A percentile compares a stretch with the other conserved stretches of the same genome.
Conservation (phyloP, 805 yeast species). For the Kazachstania psychrophila region DNA sequence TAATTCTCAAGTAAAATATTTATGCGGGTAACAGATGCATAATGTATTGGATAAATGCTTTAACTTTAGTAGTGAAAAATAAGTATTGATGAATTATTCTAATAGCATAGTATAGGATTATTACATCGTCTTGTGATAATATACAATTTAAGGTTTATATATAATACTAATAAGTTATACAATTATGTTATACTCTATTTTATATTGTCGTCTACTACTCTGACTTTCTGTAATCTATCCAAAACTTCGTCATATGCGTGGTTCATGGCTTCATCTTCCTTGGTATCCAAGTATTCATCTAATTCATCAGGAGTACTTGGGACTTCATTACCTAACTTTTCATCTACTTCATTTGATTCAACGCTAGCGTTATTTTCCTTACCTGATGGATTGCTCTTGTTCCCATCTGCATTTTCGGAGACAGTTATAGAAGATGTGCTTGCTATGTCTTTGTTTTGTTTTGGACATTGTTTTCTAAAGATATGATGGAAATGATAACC, state of each 20-base stretch:
- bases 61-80: too few relatives aligned
- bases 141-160: too few relatives aligned
- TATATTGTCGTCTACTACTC: constrained; percentile 9
- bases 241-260: constrained; percentile 36
- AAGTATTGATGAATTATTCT: too few relatives aligned
- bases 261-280: constrained; percentile 26
- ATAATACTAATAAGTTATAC: too few relatives aligned
- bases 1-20: too few relatives aligned
- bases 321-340: constrained; percentile 1
- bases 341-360: neutral
- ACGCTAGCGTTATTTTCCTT: neutral
- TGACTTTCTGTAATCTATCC: constrained; percentile 31
- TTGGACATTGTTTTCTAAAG: constrained; percentile 20
- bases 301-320: constrained; percentile 3
- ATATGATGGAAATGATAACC: constrained; percentile 35
- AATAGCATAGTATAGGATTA: too few relatives aligned
- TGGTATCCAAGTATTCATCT: constrained; percentile 7
- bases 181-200: too few relatives aligned
- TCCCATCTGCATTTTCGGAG: neutral
- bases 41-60: too few relatives aligned
- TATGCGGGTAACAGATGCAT: too few relatives aligned
- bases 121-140: too few relatives aligned
- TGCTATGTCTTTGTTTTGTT: neutral
- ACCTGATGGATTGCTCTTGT: constrained; percentile 4
- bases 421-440: too few relatives aligned